Base-by-base conservation (phyloP, 2,329 filamentous ascomycete genomes). In the Trichoderma oligosporum region DNA sequence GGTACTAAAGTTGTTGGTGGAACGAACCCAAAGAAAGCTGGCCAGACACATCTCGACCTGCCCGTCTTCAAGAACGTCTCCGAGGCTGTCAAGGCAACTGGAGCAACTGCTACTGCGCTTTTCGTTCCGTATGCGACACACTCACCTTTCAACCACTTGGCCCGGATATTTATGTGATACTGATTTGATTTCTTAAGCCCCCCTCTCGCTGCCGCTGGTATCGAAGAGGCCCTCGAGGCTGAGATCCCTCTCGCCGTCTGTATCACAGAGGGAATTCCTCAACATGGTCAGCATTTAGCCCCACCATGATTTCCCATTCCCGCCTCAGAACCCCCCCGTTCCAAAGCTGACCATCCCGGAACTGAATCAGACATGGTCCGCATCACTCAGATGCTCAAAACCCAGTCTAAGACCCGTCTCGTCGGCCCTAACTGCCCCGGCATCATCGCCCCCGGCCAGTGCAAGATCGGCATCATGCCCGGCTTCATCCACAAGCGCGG, bases 401-500 rank as follows among this genome's bases (percentile, higher is more conserved):
- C 92, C 56, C 94, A 99, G 80, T 86, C 80, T 82, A 97, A 97
- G 85, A 97, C 93, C 66, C 89, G 94, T 72, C 84, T 99, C 70
- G 91, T 97, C 62, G 93, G 93, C 66, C 93, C 93, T 71, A 99
- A 97, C 82, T 99, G 94, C 82, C 94, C 94, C 63, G 94, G 93
- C 74, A 93, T 97, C 78, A 97, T 97, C 76, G 93, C 82, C 56
- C 84, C 84, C 61, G 94, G 93, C 68, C 93, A 96, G 85, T 99
- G 94, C 86, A 99, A 99, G 82, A 97, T 99, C 72, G 94, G 94
- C 73, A 99, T 99, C 80, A 97, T 99, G 94, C 74, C 94, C 64
- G 94, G 94, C 70, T 97, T 97, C 83, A 97, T 99, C 80, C 94
- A 99, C 86, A 97, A 97, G 85, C 91, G 92, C 76, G 94, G 94